Evolutionary conservation across 2,329 filamentous ascomycete genomes (phyloP).

Genomic region (Xylaria sp.): DNA sequence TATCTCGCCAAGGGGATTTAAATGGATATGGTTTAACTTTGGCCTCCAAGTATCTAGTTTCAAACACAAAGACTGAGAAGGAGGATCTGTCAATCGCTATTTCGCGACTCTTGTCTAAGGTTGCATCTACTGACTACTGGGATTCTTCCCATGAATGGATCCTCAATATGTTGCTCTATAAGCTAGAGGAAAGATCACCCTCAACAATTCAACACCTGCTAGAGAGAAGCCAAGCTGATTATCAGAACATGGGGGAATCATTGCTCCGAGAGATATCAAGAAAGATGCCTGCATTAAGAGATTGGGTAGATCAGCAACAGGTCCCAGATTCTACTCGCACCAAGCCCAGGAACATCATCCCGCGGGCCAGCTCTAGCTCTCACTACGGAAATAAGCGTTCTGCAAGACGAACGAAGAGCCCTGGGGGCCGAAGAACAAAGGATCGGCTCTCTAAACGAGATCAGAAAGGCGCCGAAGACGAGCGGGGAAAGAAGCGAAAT

Average conservation of each 20-base stretch:
- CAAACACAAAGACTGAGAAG: constrained; percentile 22
- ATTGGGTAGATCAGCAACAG: constrained; percentile 27
- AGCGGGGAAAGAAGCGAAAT: neutral
- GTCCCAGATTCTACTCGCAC: neutral
- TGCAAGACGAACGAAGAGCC: constrained; percentile 3
- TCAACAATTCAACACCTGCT: constrained; percentile 27
- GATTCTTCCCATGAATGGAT: constrained; percentile 29
- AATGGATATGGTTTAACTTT: constrained; percentile 35
- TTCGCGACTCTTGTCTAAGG: constrained; percentile 28
- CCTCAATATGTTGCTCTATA: constrained; percentile 34
- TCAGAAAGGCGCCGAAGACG: neutral
- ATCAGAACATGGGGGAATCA: constrained; percentile 27
- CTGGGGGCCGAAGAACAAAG: neutral
- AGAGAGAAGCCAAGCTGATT: constrained; percentile 30
- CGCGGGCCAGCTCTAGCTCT: neutral
- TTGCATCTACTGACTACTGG: constrained; percentile 30
- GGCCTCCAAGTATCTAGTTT: constrained; percentile 37
- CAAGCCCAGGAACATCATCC: neutral
- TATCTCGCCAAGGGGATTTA: constrained; percentile 36
- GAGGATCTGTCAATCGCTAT: constrained; percentile 30
- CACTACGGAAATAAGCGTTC: neutral
- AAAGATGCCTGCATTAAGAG: constrained; percentile 30
- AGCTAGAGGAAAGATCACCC: constrained; percentile 27
- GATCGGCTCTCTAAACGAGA: neutral
- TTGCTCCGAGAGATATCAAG: constrained; percentile 29